phyloP scores from a whole-genome alignment of 1,139 yeast species.

The Spathaspora sp. region DNA sequence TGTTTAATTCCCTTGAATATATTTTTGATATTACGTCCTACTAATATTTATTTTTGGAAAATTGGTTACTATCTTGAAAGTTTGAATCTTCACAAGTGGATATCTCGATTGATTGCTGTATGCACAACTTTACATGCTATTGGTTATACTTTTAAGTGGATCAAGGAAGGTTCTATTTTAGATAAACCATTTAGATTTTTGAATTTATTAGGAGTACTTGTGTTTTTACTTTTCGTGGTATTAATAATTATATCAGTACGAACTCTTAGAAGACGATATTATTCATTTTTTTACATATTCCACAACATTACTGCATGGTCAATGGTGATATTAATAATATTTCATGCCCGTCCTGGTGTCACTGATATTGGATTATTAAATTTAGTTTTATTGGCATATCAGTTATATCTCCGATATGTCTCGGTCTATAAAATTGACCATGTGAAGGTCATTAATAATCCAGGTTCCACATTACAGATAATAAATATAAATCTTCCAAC shows the following conservation, averaged over 20 bases:
- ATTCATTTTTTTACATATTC: constrained; percentile 31
- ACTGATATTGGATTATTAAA: constrained; percentile 20
- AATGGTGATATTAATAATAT: constrained; percentile 29
- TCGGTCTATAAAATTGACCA: constrained; percentile 11
- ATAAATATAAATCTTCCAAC: constrained; percentile 26
- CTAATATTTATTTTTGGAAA: constrained; percentile 36
- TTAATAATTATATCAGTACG: constrained; percentile 57
- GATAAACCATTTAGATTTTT: constrained; percentile 40
- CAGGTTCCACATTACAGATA: constrained; percentile 23
- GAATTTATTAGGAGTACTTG: constrained; percentile 65
- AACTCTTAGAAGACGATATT: constrained; percentile 23
- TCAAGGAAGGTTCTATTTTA: constrained; percentile 26
- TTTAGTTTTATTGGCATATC: constrained; percentile 22
- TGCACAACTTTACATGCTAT: constrained; percentile 56
- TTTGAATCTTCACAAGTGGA: constrained; percentile 74
- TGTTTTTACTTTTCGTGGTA: constrained; percentile 40
- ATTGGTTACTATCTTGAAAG: constrained; percentile 57
- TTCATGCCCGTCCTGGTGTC: constrained; percentile 49
- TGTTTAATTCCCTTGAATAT: constrained; percentile 66
- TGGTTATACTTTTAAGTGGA: constrained; percentile 55
- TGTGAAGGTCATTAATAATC: constrained; percentile 13
- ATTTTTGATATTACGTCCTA: constrained; percentile 59
- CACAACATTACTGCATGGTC: constrained; percentile 34
- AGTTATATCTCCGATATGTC: constrained; percentile 23
- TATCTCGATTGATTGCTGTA: constrained; percentile 61